Conservation (phyloP, 441 rosid species). For the Populus tomentosa region DNA sequence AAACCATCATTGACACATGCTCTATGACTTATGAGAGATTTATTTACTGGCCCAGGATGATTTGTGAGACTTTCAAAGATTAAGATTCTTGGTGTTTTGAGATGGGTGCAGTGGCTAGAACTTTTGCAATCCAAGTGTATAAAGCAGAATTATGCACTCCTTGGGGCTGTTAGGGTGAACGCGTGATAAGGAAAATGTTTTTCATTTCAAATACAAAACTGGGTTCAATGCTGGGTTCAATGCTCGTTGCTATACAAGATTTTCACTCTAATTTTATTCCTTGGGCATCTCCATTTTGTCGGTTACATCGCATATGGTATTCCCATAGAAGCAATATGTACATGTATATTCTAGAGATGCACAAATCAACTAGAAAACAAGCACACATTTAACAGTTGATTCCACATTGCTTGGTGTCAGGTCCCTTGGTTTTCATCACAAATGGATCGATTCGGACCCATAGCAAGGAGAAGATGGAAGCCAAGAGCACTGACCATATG, state of each 20-base stretch:
- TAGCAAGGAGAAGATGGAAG: conserved; percentile 90
- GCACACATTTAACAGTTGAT: conserved; percentile 63
- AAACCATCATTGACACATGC: neutral
- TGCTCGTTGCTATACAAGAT: conserved; percentile 23
- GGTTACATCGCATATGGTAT: conserved; percentile 20
- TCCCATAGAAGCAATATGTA: conserved; percentile 23
- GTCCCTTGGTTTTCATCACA: conserved; percentile 89
- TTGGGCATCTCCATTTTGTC: conserved; percentile 25
- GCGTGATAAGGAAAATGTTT: conserved; percentile 7
- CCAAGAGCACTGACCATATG: conserved; percentile 87
- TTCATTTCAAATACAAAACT: conserved; percentile 35
- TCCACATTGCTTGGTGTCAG: conserved; percentile 74
- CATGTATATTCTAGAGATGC: conserved; percentile 23
- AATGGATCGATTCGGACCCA: conserved; percentile 95
- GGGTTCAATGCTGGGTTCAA: conserved; percentile 21
- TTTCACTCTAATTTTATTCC: conserved; percentile 31
- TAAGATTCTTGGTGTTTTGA: neutral
- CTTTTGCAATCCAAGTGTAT: neutral
- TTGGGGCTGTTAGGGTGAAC: neutral
- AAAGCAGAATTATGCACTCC: neutral
- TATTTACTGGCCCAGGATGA: neutral
- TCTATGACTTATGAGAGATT: neutral
- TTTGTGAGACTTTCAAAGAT: neutral
- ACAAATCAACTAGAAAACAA: conserved; percentile 13
- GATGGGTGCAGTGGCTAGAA: neutral